Conservation (phyloP, 2,329 filamentous ascomycete species). For the Claviceps arundinis region DNA sequence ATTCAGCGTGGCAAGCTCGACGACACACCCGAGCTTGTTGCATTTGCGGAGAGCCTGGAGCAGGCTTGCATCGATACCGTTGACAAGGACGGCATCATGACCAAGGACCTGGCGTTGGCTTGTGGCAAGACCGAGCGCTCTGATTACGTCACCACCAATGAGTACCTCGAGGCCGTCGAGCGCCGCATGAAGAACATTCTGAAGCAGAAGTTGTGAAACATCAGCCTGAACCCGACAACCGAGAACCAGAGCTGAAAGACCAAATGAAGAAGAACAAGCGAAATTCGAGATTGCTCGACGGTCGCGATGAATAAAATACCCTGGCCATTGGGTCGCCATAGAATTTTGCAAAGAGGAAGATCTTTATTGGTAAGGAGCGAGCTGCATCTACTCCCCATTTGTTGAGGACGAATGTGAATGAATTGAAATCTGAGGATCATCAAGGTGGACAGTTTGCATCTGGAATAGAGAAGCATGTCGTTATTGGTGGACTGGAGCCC, state of each 20-base stretch:
- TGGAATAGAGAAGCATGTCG: too few relatives aligned
- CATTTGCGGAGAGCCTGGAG: constrained; percentile 86
- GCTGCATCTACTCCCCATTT: too few relatives aligned
- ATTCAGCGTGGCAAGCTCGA: constrained; percentile 89
- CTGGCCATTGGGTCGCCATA: neutral
- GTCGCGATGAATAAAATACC: neutral
- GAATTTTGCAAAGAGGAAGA: constrained; percentile 1
- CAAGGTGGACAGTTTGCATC: neutral
- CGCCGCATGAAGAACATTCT: constrained; percentile 69
- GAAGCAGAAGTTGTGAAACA: constrained; percentile 56
- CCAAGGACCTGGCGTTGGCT: constrained; percentile 93
- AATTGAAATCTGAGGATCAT: neutral
- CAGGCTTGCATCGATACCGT: constrained; percentile 90
- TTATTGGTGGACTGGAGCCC: too few relatives aligned
- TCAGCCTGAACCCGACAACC: neutral
- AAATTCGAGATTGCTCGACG: neutral
- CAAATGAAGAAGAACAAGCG: neutral
- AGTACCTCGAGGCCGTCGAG: constrained; percentile 91
- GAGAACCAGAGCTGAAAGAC: neutral
- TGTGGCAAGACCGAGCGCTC: constrained; percentile 75
- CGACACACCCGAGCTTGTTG: constrained; percentile 77
- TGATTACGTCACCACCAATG: constrained; percentile 80
- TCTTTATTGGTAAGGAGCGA: neutral
- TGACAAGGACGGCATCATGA: constrained; percentile 91
- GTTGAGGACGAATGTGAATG: too few relatives aligned